These are phyloP conservation scores for Colletotrichum eleusines DNA, from an alignment of 2,329 filamentous ascomycete genomes.

Conservation along the genomic window DNA sequence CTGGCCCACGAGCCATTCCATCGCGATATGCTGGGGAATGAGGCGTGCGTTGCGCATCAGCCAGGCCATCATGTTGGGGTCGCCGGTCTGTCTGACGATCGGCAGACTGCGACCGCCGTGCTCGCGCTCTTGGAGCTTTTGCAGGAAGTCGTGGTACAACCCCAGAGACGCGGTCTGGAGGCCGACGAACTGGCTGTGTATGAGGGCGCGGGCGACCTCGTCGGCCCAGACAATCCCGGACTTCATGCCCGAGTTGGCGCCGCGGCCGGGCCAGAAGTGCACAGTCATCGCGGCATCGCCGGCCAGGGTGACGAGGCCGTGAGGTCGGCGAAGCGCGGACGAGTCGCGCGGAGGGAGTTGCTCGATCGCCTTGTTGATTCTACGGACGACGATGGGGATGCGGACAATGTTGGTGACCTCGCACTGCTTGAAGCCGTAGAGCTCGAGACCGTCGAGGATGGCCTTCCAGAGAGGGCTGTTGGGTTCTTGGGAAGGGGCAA, in stretches of 20 bases:
- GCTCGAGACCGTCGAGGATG: slow-evolving; percentile 51
- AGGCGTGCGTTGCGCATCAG: slow-evolving; percentile 48
- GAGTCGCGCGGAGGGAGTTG: slow-evolving; percentile 46
- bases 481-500: slow-evolving; percentile 49
- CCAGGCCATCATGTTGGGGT: slow-evolving; percentile 51
- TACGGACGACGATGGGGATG: slow-evolving; percentile 52
- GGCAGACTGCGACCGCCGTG: slow-evolving; percentile 53
- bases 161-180: slow-evolving; percentile 47
- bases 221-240: slow-evolving; percentile 51
- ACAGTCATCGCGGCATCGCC: slow-evolving; percentile 54
- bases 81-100: slow-evolving; percentile 51
- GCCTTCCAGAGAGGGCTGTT: slow-evolving; percentile 49
- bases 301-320: slow-evolving; percentile 50
- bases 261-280: slow-evolving; percentile 53
- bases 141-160: slow-evolving; percentile 51
- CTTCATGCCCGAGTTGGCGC: slow-evolving; percentile 53
- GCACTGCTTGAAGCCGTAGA: slow-evolving; percentile 52
- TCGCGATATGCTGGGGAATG: slow-evolving; percentile 49
- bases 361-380: slow-evolving; percentile 49
- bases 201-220: slow-evolving; percentile 50
- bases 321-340: slow-evolving; percentile 45
- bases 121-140: slow-evolving; percentile 51
- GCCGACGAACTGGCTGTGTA: slow-evolving; percentile 48
- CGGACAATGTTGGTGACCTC: slow-evolving; percentile 53
- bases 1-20: slow-evolving; percentile 52